Percentiles rank a stretch among this genome's conserved stretches.
These are phyloP conservation scores for Puccinia polysora DNA, from an alignment of 1,284 basidiomycete genomes.

Conservation along the genomic window DNA sequence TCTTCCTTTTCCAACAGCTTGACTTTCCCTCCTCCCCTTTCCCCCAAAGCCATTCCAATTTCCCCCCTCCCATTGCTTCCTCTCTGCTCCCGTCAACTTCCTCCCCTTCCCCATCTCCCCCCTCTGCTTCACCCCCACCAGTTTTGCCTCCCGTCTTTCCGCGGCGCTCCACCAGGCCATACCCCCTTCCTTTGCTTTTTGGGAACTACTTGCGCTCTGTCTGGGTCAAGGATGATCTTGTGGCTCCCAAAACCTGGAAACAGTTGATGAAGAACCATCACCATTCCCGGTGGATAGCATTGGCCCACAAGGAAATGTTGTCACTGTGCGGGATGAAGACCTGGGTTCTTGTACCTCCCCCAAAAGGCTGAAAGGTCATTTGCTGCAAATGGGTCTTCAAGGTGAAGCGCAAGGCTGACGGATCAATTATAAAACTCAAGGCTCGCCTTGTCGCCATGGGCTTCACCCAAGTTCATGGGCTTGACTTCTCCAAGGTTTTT, in stretches of 20 bases:
- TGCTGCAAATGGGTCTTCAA: conserved; percentile 1
- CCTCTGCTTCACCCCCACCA: no score
- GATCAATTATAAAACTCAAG: background rate
- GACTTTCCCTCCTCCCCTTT: no score
- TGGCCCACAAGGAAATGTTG: background rate
- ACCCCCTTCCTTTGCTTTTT: background rate
- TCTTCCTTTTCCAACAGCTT: background rate
- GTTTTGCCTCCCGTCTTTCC: no score
- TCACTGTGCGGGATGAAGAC: background rate
- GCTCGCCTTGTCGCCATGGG: conserved; percentile 16
- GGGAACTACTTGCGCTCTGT: background rate
- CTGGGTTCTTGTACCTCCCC: background rate
- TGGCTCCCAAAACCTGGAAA: conserved; percentile 18
- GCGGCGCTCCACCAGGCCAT: background rate
- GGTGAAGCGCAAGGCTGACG: background rate
- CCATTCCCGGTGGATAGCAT: background rate
- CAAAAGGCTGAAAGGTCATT: background rate
- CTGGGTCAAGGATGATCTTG: background rate
- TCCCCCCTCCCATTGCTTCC: background rate
- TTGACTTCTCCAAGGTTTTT: conserved; percentile 11
- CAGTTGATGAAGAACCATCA: background rate
- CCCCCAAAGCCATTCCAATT: background rate
- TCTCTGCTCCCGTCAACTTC: no score
- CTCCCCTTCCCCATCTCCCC: no score
- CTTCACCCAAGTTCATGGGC: background rate